These are phyloP conservation scores for Kodamaea ohmeri DNA, from an alignment of 1,139 yeast species.

Conservation along the genomic window DNA sequence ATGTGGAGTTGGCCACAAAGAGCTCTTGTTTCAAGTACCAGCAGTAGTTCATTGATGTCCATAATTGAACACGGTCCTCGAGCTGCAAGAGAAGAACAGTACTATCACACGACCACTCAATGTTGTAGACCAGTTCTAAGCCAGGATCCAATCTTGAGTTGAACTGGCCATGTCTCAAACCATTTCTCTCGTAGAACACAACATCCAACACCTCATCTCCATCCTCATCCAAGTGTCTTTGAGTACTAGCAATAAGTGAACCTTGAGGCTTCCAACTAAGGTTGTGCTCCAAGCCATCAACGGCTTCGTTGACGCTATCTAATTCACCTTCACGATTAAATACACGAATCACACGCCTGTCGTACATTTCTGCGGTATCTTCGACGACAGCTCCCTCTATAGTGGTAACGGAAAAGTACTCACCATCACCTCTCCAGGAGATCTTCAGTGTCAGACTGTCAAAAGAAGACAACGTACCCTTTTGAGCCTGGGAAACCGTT, in stretches of 20 bases:
- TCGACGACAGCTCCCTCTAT: conserved; percentile 51
- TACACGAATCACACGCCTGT: conserved; percentile 80
- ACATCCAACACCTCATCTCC: conserved; percentile 51
- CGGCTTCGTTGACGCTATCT: conserved; percentile 88
- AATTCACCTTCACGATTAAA: conserved; percentile 76
- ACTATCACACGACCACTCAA: conserved; percentile 82
- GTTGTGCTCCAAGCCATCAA: conserved; percentile 70
- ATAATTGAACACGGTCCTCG: conserved; percentile 64
- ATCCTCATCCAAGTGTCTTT: conserved; percentile 52
- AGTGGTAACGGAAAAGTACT: conserved; percentile 67
- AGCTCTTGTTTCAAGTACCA: conserved; percentile 92
- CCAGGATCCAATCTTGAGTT: conserved; percentile 57
- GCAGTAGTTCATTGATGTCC: conserved; percentile 92
- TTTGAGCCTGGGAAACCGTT: conserved; percentile 75
- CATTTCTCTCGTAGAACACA: conserved; percentile 89
- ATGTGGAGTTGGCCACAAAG: conserved; percentile 27
- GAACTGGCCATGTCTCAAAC: conserved; percentile 87
- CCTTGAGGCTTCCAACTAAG: conserved; percentile 94
- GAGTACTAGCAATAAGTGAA: conserved; percentile 78
- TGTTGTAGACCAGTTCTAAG: conserved; percentile 44
- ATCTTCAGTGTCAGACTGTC: conserved; percentile 49
- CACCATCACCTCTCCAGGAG: conserved; percentile 97
- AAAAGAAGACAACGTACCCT: conserved; percentile 58
- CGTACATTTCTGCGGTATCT: conserved; percentile 39
- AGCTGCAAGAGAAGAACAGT: conserved; percentile 73